phyloP scores from a whole-genome alignment of 306 rosid species.

The Fagus sylvatica region DNA sequence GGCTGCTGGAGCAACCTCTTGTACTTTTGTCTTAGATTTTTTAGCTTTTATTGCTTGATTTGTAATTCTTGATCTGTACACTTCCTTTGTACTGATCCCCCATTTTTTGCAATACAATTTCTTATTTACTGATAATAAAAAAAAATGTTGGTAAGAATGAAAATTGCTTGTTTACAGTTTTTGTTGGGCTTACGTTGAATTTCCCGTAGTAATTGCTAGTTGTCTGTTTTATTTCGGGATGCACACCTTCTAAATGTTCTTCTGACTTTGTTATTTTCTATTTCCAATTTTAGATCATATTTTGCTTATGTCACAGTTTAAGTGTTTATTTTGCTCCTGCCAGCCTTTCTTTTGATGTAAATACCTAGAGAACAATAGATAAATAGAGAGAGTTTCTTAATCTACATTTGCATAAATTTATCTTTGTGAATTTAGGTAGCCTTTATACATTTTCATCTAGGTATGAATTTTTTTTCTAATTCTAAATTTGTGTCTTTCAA shows the following conservation, averaged over 20 bases:
- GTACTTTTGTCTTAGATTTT: too few relatives aligned
- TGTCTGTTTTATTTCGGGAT: neutral
- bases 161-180: neutral
- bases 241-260: neutral
- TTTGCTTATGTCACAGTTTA: neutral
- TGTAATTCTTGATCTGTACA: too few relatives aligned
- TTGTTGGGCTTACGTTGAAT: neutral
- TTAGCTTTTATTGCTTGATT: too few relatives aligned
- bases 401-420: too few relatives aligned
- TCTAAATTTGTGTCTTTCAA: conserved; percentile 21
- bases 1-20: too few relatives aligned
- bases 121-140: too few relatives aligned
- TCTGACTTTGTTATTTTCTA: neutral
- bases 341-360: neutral
- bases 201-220: neutral
- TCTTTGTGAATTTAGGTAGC: neutral
- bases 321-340: neutral
- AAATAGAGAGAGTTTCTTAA: neutral
- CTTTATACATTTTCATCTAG: neutral
- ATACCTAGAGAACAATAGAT: neutral
- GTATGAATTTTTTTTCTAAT: conserved; percentile 8
- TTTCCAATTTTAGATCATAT: neutral
- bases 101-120: too few relatives aligned
- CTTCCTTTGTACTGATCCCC: too few relatives aligned
- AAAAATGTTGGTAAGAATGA: neutral